These are phyloP conservation scores for Phytophthora constricta DNA, from an alignment of 352 stramenopile species.

Conservation along the genomic window DNA sequence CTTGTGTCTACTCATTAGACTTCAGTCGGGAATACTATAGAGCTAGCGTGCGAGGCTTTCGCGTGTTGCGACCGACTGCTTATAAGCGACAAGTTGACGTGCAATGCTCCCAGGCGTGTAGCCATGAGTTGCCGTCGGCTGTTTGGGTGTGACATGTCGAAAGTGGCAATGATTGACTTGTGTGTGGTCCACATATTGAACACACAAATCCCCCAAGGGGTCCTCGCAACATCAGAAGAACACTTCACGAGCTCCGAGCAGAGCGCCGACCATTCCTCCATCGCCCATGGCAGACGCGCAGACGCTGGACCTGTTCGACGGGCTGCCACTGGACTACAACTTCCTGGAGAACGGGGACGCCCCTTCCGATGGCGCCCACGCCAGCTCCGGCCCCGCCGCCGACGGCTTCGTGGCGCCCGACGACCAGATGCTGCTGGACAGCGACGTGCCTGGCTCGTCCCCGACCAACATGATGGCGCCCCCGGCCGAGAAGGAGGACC, in stretches of 20 bases:
- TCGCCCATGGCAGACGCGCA: constrained; percentile 46
- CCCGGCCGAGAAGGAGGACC: constrained; percentile 48
- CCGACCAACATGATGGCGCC: constrained; percentile 39
- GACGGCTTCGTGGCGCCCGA: constrained; percentile 24
- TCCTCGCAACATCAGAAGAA: neutral
- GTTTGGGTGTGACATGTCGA: neutral
- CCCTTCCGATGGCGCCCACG: neutral
- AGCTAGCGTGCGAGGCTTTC: neutral
- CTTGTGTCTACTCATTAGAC: too few species aligned
- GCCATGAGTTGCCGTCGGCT: neutral
- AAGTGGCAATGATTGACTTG: too few species aligned
- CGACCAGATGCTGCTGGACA: constrained; percentile 64
- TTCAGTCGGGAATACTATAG: too few species aligned
- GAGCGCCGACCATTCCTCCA: constrained; percentile 6
- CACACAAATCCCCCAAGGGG: constrained; percentile 4
- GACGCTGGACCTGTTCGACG: constrained; percentile 57
- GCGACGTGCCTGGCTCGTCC: constrained; percentile 44
- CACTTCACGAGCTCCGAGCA: too few species aligned
- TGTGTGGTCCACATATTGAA: too few species aligned
- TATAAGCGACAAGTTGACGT: too few species aligned
- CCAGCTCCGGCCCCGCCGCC: neutral
- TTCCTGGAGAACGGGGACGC: constrained; percentile 39
- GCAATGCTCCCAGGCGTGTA: neutral
- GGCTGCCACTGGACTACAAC: constrained; percentile 57
- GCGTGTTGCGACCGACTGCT: neutral